Evolutionary conservation across 176 grass and related monocot genomes (phyloP), one percentile per base, ranked within the genome.

Genomic region (Oryza rufipogon): DNA sequence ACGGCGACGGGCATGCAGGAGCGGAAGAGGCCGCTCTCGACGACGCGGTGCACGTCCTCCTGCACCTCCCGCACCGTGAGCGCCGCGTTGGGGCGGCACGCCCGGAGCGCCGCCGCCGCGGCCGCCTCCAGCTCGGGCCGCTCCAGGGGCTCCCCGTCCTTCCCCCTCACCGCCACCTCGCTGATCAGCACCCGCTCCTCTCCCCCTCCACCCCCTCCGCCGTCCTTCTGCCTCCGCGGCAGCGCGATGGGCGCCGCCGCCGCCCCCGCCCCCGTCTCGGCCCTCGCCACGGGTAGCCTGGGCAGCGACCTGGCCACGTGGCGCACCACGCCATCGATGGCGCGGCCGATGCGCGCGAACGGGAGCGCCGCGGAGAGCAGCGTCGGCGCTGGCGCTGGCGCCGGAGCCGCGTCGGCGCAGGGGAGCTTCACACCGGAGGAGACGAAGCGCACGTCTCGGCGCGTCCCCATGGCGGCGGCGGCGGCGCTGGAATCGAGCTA

Each of bases 41-140:
- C 91, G 17, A 99, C 78, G 80, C 96, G 93, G 90, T 83, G 88
- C 67, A 94, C 96, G 77, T 96, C 96, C 67, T 96, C 96, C 86
- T 94, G 92, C 64, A 99, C 96, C 93, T 99, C 96, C 67, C 90
- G 81, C 70, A 89, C 87, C 33, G 97, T 99, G 72, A 99, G 90
- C 28, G 93, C 97, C 34, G 97, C 89, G 73, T 99, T 99, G 81
- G 93, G 90, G 14, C 91, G 91, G 86, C 91, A 99, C 16, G 91
- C 88, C 39, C 84, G 92, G 74, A 96, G 81, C 4, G 93, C 93
- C 34, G 23, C 88, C 1, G 79, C 77, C 0, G 91, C 96, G 20
- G 77, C 84, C 44, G 80, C 86, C 94, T 99, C 96, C 58, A 99
- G 81, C 84, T 99, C 96, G 22, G 87, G 28, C 67, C 78, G 88